These are phyloP conservation scores for Trichoderma sp. DNA, from an alignment of 2,329 filamentous ascomycete species.

Conservation along the genomic window DNA sequence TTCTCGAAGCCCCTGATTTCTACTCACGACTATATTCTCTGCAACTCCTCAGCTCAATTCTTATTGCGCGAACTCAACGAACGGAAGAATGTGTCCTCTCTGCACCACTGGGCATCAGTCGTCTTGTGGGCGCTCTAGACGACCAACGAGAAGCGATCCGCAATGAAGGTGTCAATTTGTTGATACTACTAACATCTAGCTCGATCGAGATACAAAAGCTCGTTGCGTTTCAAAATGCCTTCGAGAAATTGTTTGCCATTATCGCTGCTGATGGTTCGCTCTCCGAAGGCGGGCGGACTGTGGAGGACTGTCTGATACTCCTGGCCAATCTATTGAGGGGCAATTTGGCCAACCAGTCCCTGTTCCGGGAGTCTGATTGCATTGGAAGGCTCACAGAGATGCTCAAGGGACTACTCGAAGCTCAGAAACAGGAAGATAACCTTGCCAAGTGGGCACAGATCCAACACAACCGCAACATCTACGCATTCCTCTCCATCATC, in stretches of 20 bases:
- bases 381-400: constrained; percentile 69
- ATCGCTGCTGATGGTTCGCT: constrained; percentile 80
- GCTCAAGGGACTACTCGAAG: constrained; percentile 57
- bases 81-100: constrained; percentile 93
- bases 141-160: constrained; percentile 83
- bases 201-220: constrained; percentile 91
- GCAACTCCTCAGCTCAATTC: constrained; percentile 83
- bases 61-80: constrained; percentile 79
- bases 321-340: constrained; percentile 83
- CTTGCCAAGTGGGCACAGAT: constrained; percentile 71
- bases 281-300: constrained; percentile 75
- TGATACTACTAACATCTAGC: constrained; percentile 82
- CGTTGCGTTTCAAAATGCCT: constrained; percentile 92
- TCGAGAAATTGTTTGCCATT: constrained; percentile 79
- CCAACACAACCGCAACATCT: constrained; percentile 84
- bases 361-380: constrained; percentile 87
- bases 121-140: constrained; percentile 78
- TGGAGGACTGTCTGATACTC: constrained; percentile 90
- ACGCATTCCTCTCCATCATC: constrained; percentile 82
- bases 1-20: constrained; percentile 83
- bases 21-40: constrained; percentile 88
- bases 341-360: constrained; percentile 88
- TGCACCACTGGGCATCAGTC: constrained; percentile 81
- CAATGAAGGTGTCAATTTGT: constrained; percentile 80
- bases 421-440: constrained; percentile 51